Conservation (phyloP, 2,329 filamentous ascomycete genomes). For the Pseudogymnoascus sp. region DNA sequence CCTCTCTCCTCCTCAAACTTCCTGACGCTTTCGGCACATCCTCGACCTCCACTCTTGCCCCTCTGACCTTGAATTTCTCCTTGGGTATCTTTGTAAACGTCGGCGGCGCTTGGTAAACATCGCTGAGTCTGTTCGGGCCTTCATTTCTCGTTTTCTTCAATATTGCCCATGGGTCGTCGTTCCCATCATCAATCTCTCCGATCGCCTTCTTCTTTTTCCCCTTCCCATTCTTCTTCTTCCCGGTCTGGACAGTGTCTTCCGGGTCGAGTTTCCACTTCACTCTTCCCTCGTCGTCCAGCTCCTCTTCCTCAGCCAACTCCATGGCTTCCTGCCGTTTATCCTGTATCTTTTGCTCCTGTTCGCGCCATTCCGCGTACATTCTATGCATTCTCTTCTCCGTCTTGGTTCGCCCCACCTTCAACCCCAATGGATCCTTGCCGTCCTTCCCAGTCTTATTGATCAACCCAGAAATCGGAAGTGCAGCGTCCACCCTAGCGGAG, state of each 20-base stretch:
- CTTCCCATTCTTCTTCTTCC: conserved; percentile 26
- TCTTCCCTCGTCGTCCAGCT: conserved; percentile 22
- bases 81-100: conserved; percentile 26
- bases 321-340: conserved; percentile 24
- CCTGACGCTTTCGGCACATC: conserved; percentile 64
- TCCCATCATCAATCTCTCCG: conserved; percentile 34
- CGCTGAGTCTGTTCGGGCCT: conserved; percentile 30
- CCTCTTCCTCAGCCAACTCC: conserved; percentile 28
- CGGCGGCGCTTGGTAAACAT: conserved; percentile 29
- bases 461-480: conserved; percentile 68
- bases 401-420: conserved; percentile 65
- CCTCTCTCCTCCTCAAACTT: conserved; percentile 65
- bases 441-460: conserved; percentile 52
- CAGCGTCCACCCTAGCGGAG: conserved; percentile 72
- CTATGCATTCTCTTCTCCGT: conserved; percentile 81
- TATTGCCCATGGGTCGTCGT: conserved; percentile 28
- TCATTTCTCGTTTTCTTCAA: conserved; percentile 25
- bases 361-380: conserved; percentile 70
- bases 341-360: conserved; percentile 50
- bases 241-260: conserved; percentile 35
- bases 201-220: conserved; percentile 32
- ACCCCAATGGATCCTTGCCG: conserved; percentile 55
- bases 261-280: conserved; percentile 51
- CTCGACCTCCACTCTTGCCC: conserved; percentile 58
- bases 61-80: conserved; percentile 40